Percentiles rank a stretch among this genome's conserved stretches.
phyloP scores from a whole-genome alignment of 345 rosid species.

The Excoecaria cochinchinensis region DNA sequence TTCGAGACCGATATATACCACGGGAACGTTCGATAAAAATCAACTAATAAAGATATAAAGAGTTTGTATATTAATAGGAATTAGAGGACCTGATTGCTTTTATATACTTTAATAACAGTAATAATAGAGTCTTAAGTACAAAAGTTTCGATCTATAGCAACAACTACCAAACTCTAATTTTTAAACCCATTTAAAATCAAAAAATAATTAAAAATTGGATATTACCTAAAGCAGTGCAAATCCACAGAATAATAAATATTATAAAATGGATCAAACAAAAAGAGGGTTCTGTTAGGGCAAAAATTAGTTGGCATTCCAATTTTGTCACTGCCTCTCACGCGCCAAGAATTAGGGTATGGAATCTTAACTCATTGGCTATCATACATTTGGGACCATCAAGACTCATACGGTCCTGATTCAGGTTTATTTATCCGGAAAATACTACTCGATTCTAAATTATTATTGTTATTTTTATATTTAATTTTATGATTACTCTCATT shows the following conservation, averaged over 20 bases:
- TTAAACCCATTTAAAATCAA: not conserved
- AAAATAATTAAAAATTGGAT: not conserved
- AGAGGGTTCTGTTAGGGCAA: not conserved
- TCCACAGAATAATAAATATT: not conserved
- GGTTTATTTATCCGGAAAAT: slow-evolving; percentile 21
- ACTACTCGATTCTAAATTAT: too few relatives aligned
- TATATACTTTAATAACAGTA: too few relatives aligned
- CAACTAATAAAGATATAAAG: not conserved
- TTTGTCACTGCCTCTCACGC: slow-evolving; percentile 21
- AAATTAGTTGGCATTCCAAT: not conserved
- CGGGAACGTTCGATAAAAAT: too few relatives aligned
- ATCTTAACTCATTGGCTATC: not conserved
- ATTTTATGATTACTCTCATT: too few relatives aligned
- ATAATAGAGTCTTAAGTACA: not conserved
- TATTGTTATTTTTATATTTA: too few relatives aligned
- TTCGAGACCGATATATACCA: too few relatives aligned
- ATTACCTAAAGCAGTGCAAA: slow-evolving; percentile 3
- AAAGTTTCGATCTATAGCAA: not conserved
- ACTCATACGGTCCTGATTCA: slow-evolving; percentile 28
- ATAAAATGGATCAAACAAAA: not conserved
- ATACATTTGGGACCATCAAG: slow-evolving; percentile 26
- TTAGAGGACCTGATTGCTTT: too few relatives aligned
- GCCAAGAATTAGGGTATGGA: slow-evolving; percentile 14
- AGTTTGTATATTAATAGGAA: not conserved
- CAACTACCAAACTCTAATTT: not conserved